Evolutionary conservation across 805 yeast species (phyloP), one percentile per base, ranked within the genome.

Genomic region (Saccharomycopsis oosterbeekiorum): DNA sequence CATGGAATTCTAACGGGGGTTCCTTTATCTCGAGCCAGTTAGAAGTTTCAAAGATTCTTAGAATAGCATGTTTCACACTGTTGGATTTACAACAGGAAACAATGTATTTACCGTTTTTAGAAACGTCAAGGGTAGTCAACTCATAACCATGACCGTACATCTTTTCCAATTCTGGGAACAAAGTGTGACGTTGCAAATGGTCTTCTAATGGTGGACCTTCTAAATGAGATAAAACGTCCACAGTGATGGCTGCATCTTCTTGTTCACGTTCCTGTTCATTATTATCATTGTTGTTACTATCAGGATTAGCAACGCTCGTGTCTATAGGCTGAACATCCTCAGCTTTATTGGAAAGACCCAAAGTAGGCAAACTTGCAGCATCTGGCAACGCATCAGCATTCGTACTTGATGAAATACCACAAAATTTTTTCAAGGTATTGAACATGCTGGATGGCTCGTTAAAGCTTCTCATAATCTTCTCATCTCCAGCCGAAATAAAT

Each of bases 61-160:
- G 80, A 14, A 86, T 94, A 0, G 97, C 96, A 73, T 94, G 97
- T 63, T 83, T 83, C 17, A 82, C 81, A 8, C 84, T 82, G 71
- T 93, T 93, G 2, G 98, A 91, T 64, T 86, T 81, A 76, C 97
- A 93, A n/a, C 97, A 88, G 9, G 96, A 84, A 1, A 97, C 97
- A 54, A 94, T 78, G 29, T 86, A 70, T 42, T 74, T 70, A 14
- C 83, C 80, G 67, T 81, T 84, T 4, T 85, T 83, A 9, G 90
- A 82, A 1, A 84, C 80, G 59, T 88, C 96, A 47, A 91, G 79
- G 55, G 93, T 80, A 0, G 90, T 83, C 43, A 92, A 84, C 71
- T 96, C 99, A 73, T 90, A 96, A 9, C 99, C 99, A 71, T 94
- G 99, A 0, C 99, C 99, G 69, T 94, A 94, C 54, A 94, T 73